Conservation (phyloP, 2,329 filamentous ascomycete genomes). For the Stagonosporopsis rhizophila region DNA sequence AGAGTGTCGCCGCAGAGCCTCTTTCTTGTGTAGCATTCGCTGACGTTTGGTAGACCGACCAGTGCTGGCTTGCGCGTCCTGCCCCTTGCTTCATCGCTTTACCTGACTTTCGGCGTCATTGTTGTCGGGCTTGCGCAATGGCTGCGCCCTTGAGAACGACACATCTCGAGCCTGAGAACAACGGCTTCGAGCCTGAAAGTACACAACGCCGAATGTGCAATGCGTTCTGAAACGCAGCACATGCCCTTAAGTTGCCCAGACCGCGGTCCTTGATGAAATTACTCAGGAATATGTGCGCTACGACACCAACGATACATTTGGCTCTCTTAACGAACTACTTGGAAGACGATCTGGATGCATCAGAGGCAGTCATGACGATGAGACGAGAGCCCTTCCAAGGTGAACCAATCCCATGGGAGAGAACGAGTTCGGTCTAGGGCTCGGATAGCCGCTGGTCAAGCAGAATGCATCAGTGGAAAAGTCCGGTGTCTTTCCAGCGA, state of each 20-base stretch:
- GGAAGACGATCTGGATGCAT: neutral
- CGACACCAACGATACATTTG: neutral
- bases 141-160: constrained; percentile 2
- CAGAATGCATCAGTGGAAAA: too few relatives aligned
- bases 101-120: constrained; percentile 1
- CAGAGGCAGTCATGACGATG: too few relatives aligned
- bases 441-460: neutral
- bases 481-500: too few relatives aligned
- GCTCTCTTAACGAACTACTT: neutral
- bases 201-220: neutral
- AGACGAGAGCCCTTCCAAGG: too few relatives aligned
- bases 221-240: neutral
- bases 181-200: neutral
- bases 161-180: too few relatives aligned
- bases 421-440: neutral
- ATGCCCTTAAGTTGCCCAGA: neutral
- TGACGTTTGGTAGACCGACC: constrained; percentile 7
- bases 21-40: neutral
- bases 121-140: constrained; percentile 5
- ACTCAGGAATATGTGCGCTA: neutral
- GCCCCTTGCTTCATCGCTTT: constrained; percentile 10
- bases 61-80: constrained; percentile 5
- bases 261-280: neutral
- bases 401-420: neutral
- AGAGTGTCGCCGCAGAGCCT: constrained; percentile 1